Base-by-base conservation (phyloP, 2,329 filamentous ascomycete species). In the Lachnellula arida region DNA sequence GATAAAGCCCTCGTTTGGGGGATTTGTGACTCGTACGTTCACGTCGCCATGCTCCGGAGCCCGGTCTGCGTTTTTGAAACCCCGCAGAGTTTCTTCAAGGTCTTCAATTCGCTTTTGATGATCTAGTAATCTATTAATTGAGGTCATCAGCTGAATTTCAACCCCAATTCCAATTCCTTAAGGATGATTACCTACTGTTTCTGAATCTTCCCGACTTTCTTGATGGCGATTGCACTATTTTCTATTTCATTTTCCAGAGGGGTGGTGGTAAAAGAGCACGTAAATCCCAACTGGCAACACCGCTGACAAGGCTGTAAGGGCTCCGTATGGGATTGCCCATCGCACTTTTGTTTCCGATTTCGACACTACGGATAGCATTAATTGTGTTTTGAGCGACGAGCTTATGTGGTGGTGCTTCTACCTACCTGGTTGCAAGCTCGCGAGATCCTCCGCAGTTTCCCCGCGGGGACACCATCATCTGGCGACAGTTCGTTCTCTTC, bases 401-500 rank as follows among this genome's bases (percentile, higher is more conserved):
- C 28, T 32, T 3, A 32, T 1, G 28, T 32, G 28, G 28, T 32
- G 8, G 28, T 32, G n/a, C n/a, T n/a, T n/a, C 9, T 5, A 1
- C 15, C 17, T 43, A 53, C 51, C 32, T 53, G 51, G 5, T 46
- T 53, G 22, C 51, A 53, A 35, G 51, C 51, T 3, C 51, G 28
- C n/a, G 51, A 46, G 17, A 35, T 53, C 34, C 51, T 44, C 32
- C 52, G 42, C 50, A 22, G 51, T 28, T 47, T 44, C 4, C 8
- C 56, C 51, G 44, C 59, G 44, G 35, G 48, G 44, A 40, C 62
- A 60, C 8, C 54, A 44, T 51, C 61, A 60, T 49, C 63, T 59
- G 23, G 59, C 56, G 34, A 58, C 60, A 9, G 56, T 61, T 53
- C 61, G 63, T 60, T 61, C 44, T 42, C 17, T 22, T 17, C 22